A percentile compares a stretch with the other conserved stretches of the same genome.
Conservation (phyloP, 176 grass and related monocot species). For the Poa pratensis region DNA sequence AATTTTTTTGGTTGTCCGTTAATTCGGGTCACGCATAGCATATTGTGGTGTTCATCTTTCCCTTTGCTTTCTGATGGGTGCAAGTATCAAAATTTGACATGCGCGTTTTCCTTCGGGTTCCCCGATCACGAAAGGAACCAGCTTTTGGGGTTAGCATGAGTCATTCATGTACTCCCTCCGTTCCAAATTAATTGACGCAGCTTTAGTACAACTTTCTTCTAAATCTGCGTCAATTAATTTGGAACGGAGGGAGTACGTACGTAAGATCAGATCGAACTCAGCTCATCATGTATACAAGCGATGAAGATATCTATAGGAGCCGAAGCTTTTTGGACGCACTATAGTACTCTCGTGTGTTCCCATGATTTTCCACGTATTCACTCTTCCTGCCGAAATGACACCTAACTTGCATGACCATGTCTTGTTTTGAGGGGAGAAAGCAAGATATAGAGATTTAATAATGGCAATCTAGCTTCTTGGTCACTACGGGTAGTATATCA, state of each 20-base stretch:
- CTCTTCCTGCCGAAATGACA: conserved; percentile 8
- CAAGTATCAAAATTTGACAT: conserved; percentile 64
- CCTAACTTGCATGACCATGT: conserved; percentile 39
- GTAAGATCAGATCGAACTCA: conserved; percentile 35
- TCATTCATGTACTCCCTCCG: background rate
- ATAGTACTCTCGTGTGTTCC: background rate
- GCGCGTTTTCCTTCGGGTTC: conserved; percentile 27
- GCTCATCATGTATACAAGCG: conserved; percentile 39
- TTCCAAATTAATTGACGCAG: too few relatives aligned
- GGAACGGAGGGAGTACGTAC: too few relatives aligned
- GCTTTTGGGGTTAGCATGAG: conserved; percentile 46
- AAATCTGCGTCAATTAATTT: too few relatives aligned
- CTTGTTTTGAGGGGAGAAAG: conserved; percentile 23
- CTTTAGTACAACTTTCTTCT: too few relatives aligned
- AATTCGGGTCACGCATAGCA: too few relatives aligned
- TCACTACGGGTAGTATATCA: background rate
- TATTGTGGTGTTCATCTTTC: conserved; percentile 3
- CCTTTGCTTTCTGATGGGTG: conserved; percentile 49
- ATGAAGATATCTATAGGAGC: background rate
- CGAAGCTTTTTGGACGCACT: conserved; percentile 43
- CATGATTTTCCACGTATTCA: conserved; percentile 44
- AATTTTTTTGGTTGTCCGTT: background rate
- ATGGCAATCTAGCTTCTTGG: background rate
- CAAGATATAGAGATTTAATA: conserved; percentile 20
- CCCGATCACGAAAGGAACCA: background rate